Base-by-base conservation (phyloP, 208 protist species). In the Trypanosoma boissoni region DNA sequence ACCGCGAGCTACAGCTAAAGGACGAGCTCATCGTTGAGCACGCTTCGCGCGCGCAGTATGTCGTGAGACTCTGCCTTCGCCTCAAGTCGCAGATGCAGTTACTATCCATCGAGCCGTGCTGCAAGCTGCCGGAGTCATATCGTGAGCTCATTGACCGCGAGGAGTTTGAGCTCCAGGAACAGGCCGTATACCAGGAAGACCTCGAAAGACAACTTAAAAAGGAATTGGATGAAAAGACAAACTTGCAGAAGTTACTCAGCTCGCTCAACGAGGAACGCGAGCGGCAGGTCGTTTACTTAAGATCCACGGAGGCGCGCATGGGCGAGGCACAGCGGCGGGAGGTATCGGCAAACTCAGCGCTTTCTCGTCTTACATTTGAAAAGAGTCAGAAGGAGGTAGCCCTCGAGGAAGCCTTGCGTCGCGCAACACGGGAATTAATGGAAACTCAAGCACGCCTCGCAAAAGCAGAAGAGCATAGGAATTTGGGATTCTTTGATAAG, bases 1-100 rank as follows among this genome's bases (percentile, higher is more conserved):
- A 94, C 52, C 62, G 52, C 23, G 72, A 85, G 68, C 72, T 94
- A 12, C 66, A 78, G 52, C 46, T 87, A 16, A 88, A 87, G 72
- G 86, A 94, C 46, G 80, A 88, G 64, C 56, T 85, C 41, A 60
- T 93, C 52, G 59, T 93, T 27, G 86, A 90, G 58, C 85, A 88
- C 66, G 72, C 71, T 39, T 80, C 86, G 8, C 81, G 86, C 78
- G 64, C 76, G 52, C 70, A 93, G 69, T 90, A 86, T 73, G 70
- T 88, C 50, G 81, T 76, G 21, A 86, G 76, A 29, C 28, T 93
- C 10, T 71, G 75, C 14, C 73, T 74, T 20, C 76, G 86, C 7
- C 75, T 93, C 8, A 86, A 82, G 26, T 78, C 69, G 28, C 86
- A 93, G 67, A 83, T 93, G 72, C 65, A 88, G 57, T 45, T 68